Base-by-base conservation (phyloP, 169 alveolate genomes). In the Eimeria maxima region DNA sequence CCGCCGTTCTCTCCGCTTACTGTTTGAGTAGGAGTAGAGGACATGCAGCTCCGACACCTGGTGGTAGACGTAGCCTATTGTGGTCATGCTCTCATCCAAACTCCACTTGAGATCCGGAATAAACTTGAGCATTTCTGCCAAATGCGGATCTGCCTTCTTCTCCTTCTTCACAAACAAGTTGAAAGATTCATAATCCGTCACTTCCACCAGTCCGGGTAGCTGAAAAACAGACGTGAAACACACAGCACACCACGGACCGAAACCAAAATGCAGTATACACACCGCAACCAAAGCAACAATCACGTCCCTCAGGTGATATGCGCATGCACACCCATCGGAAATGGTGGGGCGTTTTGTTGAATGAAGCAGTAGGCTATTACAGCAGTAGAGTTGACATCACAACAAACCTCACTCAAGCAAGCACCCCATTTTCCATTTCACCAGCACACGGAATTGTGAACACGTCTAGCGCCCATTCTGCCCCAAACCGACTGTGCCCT, bases 101-200 rank as follows among this genome's bases (percentile, higher is more conserved):
- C 94, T 76, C 94, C 90, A 83, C 50, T 73, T 65, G n/a, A 81
- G 50, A 57, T 94, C 96, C 3, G 96, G 96, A 81, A 94, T 76
- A 29, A 81, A 94, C 50, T 38, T 33, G 38, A 94, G 94, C 93
- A 94, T 81, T 18, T 83, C 96, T 5, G 74, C 73, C 50, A 94
- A 47, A n/a, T 84, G 80, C 33, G 73, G 76, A 24, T 94, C 96
- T 76, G 80, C 96, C 45, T 81, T 33, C 90, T 47, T 94, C 67
- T 81, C 94, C 3, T 42, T 55, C 53, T 42, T 81, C 33, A 94
- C 93, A 18, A 94, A 84, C 18, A 71, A 38, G 38, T 27, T 27
- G 96, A 94, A 94, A 5, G 71, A 76, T 33, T 94, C 96, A 24
- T 87, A 87, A 67, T 87, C 94, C 33, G 94, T 87, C 67, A 87